phyloP scores from a whole-genome alignment of 2,329 filamentous ascomycete genomes.

The Arthrobotrys conoides region DNA sequence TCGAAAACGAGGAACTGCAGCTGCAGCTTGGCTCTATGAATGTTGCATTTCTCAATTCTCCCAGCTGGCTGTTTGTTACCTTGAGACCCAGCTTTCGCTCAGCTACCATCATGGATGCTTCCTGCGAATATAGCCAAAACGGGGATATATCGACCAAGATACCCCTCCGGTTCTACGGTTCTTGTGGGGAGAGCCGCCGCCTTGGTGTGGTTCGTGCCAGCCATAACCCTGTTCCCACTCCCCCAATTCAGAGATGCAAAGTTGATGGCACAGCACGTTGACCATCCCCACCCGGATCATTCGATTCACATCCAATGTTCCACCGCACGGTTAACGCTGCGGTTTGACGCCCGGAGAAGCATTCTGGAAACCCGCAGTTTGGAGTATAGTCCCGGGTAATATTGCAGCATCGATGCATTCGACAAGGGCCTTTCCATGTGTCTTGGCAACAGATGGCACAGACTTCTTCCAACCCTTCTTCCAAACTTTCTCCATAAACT shows the following conservation, averaged over 20 bases:
- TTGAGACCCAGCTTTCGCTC: slow-evolving; percentile 32
- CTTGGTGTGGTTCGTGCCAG: slow-evolving; percentile 8
- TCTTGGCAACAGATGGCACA: slow-evolving; percentile 33
- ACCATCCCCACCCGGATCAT: slow-evolving; percentile 25
- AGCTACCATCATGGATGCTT: slow-evolving; percentile 31
- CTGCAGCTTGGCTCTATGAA: slow-evolving; percentile 16
- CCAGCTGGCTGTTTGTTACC: slow-evolving; percentile 12
- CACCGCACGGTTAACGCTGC: slow-evolving; percentile 22
- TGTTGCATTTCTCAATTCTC: slow-evolving; percentile 15
- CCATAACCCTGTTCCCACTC: slow-evolving; percentile 13
- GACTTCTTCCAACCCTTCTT: slow-evolving; percentile 45
- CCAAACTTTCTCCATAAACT: slow-evolving; percentile 21
- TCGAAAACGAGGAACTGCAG: slow-evolving; percentile 9
- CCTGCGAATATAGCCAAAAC: slow-evolving; percentile 60
- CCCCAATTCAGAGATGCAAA: slow-evolving; percentile 9
- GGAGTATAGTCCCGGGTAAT: slow-evolving; percentile 59
- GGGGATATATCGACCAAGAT: slow-evolving; percentile 52
- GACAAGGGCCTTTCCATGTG: slow-evolving; percentile 52
- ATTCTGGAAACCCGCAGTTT: slow-evolving; percentile 55
- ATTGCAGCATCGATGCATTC: slow-evolving; percentile 33
- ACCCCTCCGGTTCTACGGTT: slow-evolving; percentile 43
- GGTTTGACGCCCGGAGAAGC: slow-evolving; percentile 39
- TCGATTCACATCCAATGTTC: slow-evolving; percentile 29
- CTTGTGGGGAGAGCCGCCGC: slow-evolving; percentile 30
- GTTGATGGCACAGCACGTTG: slow-evolving; percentile 27